These are phyloP conservation scores for Aspergillus arachidicola DNA, from an alignment of 2,329 filamentous ascomycete species.

Conservation along the genomic window DNA sequence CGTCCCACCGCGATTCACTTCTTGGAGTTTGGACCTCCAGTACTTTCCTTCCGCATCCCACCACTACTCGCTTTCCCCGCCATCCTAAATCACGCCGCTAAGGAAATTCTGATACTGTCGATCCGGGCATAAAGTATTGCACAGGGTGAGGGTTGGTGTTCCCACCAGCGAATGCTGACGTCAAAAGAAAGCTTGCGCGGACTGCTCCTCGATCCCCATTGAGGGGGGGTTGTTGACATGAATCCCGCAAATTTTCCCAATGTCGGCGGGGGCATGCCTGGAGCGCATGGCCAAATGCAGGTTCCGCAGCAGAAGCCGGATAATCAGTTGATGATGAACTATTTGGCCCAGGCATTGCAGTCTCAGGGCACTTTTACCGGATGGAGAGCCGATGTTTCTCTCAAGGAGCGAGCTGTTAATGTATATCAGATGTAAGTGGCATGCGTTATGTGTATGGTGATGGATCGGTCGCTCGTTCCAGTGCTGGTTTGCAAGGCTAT, in stretches of 20 bases:
- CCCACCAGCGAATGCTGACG: slow-evolving; percentile 41
- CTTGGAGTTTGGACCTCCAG: background rate
- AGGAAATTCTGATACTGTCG: background rate
- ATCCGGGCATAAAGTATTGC: slow-evolving; percentile 2
- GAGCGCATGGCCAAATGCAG: slow-evolving; percentile 36
- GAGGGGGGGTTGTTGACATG: slow-evolving; percentile 43
- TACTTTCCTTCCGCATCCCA: background rate
- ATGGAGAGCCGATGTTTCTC: slow-evolving; percentile 47
- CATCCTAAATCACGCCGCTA: background rate
- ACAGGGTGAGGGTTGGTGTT: slow-evolving; percentile 14
- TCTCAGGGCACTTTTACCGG: slow-evolving; percentile 46
- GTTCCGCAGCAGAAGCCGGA: slow-evolving; percentile 30
- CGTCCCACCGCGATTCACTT: slow-evolving; percentile 7
- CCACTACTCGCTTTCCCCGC: background rate
- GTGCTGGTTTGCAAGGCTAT: background rate
- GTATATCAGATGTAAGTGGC: slow-evolving; percentile 48
- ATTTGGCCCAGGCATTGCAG: slow-evolving; percentile 44
- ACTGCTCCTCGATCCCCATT: slow-evolving; percentile 41
- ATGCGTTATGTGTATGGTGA: background rate
- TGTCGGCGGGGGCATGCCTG: slow-evolving; percentile 39
- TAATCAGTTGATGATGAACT: slow-evolving; percentile 38
- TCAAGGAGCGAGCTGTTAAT: slow-evolving; percentile 44
- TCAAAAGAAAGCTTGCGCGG: slow-evolving; percentile 30
- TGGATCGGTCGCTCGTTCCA: background rate
- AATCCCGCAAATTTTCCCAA: slow-evolving; percentile 46